Base-by-base conservation (phyloP, 148 eudicot species). In the Rhododendron kiyosumense region DNA sequence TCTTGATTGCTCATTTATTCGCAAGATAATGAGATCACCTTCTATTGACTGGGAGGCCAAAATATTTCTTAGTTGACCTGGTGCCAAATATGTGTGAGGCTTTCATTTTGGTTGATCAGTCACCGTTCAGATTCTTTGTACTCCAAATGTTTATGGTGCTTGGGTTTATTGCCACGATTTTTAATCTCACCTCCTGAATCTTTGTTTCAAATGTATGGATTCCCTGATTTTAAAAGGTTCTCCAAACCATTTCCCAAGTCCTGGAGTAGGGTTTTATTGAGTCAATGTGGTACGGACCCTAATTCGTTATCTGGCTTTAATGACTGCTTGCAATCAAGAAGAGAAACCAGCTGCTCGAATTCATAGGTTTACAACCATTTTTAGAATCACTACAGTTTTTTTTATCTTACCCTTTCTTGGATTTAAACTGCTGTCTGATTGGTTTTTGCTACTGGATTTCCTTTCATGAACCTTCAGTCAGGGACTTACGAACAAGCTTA, bases 81-180 rank as follows among this genome's bases (percentile, higher is more conserved):
- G 52, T 41, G 80, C 49, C 51, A 77, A 77, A 43, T 41, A 24
- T n/a, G 9, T 78, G 81, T n/a, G 81, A 46, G 81, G 36, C 17
- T 78, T 78, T 78, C 57, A 26, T 78, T 78, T n/a, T 24, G 81
- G 81, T 41, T 46, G 54, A 78, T 46, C 81, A 46, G 34, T 78
- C 54, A 45, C 24, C 13, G 10, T 45, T n/a, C 81, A 24, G 57
- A 78, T 78, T 13, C 28, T 30, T 67, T n/a, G 38, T 28, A 49
- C 5, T 48, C 17, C 22, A 51, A 79, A 48, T 79, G n/a, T 51
- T 79, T 28, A 38, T 28, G 82, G 41, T 48, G 63, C 24, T 49
- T 79, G 28, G 82, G 20, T 14, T 75, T 34, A 34, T 30, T 15
- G 10, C 24, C 45, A 75, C 4, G 20, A 7, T 17, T 18, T 6